Percentiles rank a stretch among this genome's conserved stretches.
These are phyloP conservation scores for Przewalskia tangutica DNA, from an alignment of 257 asterid genomes.

Conservation along the genomic window DNA sequence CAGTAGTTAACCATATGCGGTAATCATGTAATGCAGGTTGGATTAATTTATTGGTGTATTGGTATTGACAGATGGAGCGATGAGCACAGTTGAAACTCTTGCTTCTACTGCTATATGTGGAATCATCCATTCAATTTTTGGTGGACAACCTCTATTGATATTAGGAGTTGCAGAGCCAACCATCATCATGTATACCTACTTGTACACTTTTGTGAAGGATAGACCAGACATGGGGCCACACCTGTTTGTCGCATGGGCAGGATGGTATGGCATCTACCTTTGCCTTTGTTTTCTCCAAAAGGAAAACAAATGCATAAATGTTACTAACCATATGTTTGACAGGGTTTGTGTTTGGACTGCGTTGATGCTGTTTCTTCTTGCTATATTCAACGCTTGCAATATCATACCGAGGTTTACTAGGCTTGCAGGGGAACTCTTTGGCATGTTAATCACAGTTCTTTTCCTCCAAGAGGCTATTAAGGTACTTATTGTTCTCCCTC, in stretches of 20 bases:
- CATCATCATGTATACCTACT: constrained; percentile 76
- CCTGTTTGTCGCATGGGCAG: constrained; percentile 83
- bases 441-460: constrained; percentile 83
- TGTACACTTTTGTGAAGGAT: constrained; percentile 46
- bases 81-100: constrained; percentile 81
- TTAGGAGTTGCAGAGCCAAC: constrained; percentile 97
- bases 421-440: constrained; percentile 85
- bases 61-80: constrained; percentile 47
- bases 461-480: constrained; percentile 85
- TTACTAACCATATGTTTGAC: background rate
- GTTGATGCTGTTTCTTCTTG: constrained; percentile 58
- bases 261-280: constrained; percentile 41
- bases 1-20: background rate
- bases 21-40: background rate
- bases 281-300: background rate
- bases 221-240: constrained; percentile 49
- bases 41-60: background rate
- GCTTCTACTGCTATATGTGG: constrained; percentile 86
- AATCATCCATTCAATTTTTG: constrained; percentile 62
- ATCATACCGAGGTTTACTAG: constrained; percentile 77
- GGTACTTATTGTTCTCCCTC: constrained; percentile 24
- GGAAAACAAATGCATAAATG: background rate
- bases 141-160: constrained; percentile 90
- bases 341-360: constrained; percentile 98
- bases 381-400: constrained; percentile 66